Evolutionary conservation across 768 basidiomycete species (phyloP), one percentile per base, ranked within the genome.

Genomic region (Sporobolomyces phaffii): DNA sequence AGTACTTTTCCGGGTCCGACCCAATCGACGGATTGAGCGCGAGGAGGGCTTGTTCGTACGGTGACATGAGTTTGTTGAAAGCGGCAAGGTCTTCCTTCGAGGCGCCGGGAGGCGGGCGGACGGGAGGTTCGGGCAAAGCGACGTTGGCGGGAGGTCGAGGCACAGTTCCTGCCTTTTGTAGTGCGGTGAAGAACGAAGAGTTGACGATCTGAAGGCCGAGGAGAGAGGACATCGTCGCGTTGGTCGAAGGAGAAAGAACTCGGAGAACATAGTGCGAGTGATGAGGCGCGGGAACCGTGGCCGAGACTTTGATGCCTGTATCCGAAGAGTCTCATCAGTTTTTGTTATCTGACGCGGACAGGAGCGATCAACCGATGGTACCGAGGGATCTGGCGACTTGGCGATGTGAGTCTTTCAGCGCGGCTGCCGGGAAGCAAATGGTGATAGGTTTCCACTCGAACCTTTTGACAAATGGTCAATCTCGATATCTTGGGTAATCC

Each of bases 261-360:
- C 34, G 24, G 24, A 36, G 3, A 40, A 68, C 8, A 38, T 49
- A 57, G 60, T 69, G 67, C 2, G 63, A 60, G 60, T 61, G 63
- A 29, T 64, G 66, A 8, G 65, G 28, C 24, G 48, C 53, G 17
- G 31, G 36, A 17, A 50, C 44, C 38, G 40, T 17, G 44, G 44
- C 48, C 15, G 58, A 48, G 43, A 70, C 3, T 44, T 73, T 67
- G 62, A 66, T 40, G 24, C 73, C 69, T 73, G 57, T 5, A 11
- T n/a, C n/a, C n/a, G n/a, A n/a, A n/a, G n/a, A n/a, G n/a, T n/a
- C n/a, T n/a, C n/a, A n/a, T n/a, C n/a, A n/a, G n/a, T n/a, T n/a
- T n/a, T n/a, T n/a, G n/a, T n/a, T n/a, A n/a, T n/a, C n/a, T n/a
- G n/a, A n/a, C n/a, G n/a, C n/a, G n/a, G n/a, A n/a, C n/a, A n/a